Base-by-base conservation (phyloP, 805 yeast genomes). In the Grigorovia jiainica region DNA sequence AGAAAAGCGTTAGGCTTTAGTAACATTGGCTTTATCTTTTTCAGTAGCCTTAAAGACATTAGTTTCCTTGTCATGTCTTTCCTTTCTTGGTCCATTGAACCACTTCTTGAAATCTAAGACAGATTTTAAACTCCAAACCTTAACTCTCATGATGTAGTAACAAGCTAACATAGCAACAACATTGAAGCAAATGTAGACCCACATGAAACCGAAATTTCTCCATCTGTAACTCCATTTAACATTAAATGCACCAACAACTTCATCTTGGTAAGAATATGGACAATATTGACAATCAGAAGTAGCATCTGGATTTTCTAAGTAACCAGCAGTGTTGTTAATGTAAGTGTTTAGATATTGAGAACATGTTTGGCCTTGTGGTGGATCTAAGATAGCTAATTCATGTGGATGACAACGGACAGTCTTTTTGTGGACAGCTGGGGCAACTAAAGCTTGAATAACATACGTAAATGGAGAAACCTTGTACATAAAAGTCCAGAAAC, bases 211-310 rank as follows among this genome's bases (percentile, higher is more conserved):
- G 49, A 69, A 68, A 54, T 79, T 74, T 70, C 83, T 75, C 84
- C 85, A 77, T 65, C 79, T 75, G 51, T 73, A 65, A n/a, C 49
- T 42, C 60, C 66, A 69, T 21, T 48, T 48, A 39, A 68, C 61
- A 42, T 61, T 57, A 47, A 62, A 73, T 60, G 58, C 47, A 0
- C 48, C 62, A 61, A 87, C 73, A 60, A 67, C 87, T 5, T 65
- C 69, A 58, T 85, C 77, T 20, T 90, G 83, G 16, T 59, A 51
- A 11, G 63, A 49, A 52, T 74, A 66, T 30, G 76, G 64, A 64
- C 95, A 86, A 65, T 65, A 82, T 8, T 62, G 48, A 65, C 95
- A 86, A 11, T 53, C 44, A 1, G 63, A 52, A n/a, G 84, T 75
- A 7, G 78, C 68, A 34, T 47, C 41, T 7, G 67, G 58, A 43